A percentile compares a stretch with the other conserved stretches of the same genome.
phyloP scores from a whole-genome alignment of 352 stramenopile genomes.

The Globisporangium apiculatum region DNA sequence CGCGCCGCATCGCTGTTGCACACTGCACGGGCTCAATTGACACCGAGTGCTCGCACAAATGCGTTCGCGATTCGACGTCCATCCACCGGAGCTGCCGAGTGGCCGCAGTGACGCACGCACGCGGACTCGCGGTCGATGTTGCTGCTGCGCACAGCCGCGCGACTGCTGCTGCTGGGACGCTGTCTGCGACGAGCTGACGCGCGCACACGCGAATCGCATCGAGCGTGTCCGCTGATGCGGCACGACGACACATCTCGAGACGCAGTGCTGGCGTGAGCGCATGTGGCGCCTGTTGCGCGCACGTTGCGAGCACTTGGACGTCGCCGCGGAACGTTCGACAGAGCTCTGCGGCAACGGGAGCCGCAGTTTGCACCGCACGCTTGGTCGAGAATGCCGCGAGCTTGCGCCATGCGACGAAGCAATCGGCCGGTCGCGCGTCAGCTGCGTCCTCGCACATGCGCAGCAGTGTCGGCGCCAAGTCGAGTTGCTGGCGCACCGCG shows the following conservation, averaged over 20 bases:
- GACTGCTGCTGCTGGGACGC: slow-evolving; percentile 12
- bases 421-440: slow-evolving; percentile 23
- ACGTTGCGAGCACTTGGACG: slow-evolving; percentile 18
- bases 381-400: slow-evolving; percentile 19
- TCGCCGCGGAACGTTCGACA: slow-evolving; percentile 16
- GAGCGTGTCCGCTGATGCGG: slow-evolving; percentile 9
- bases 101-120: slow-evolving; percentile 36
- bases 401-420: slow-evolving; percentile 26
- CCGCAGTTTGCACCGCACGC: slow-evolving; percentile 10
- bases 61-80: slow-evolving; percentile 16
- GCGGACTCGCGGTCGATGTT: slow-evolving; percentile 8
- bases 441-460: slow-evolving; percentile 27
- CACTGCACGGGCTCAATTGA: slow-evolving; percentile 27
- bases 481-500: slow-evolving; percentile 19
- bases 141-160: slow-evolving; percentile 23
- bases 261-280: slow-evolving; percentile 16
- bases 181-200: slow-evolving; percentile 14
- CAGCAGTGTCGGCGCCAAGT: slow-evolving; percentile 17
- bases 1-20: slow-evolving; percentile 16
- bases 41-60: slow-evolving; percentile 24
- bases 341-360: slow-evolving; percentile 9
- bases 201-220: slow-evolving; percentile 18
- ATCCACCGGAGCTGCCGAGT: slow-evolving; percentile 46
- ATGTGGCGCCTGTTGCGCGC: slow-evolving; percentile 18
- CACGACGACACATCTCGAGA: slow-evolving; percentile 23